Conservation (phyloP, 2,329 filamentous ascomycete species). For the Alternaria longipes region DNA sequence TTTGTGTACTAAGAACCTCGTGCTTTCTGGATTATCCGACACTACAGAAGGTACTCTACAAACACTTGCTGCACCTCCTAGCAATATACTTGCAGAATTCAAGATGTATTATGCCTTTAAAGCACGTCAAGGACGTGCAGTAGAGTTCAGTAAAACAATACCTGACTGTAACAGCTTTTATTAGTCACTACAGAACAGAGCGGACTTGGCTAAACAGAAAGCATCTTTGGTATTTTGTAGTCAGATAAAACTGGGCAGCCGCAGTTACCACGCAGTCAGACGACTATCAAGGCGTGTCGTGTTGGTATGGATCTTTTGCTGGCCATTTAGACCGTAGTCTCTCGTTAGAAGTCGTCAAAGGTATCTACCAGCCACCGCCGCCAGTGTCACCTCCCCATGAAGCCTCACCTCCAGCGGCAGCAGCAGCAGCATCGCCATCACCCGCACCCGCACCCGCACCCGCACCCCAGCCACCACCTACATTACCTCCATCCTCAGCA, state of each 20-base stretch:
- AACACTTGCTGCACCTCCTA: neutral
- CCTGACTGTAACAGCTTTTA: neutral
- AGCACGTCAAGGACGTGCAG: neutral
- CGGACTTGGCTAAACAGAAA: neutral
- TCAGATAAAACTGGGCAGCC: neutral
- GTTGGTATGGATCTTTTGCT: neutral
- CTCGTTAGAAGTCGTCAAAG: neutral
- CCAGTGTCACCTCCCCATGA: slow-evolving; percentile 22
- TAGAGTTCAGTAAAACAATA: neutral
- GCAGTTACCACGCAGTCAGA: neutral
- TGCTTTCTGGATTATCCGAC: neutral
- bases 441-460: slow-evolving; percentile 9
- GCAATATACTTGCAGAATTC: neutral
- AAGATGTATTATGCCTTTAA: neutral
- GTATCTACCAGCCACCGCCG: slow-evolving; percentile 21
- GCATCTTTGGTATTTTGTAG: slow-evolving; percentile 4
- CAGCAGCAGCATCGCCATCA: slow-evolving; percentile 15
- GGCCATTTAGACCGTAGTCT: neutral
- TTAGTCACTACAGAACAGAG: neutral
- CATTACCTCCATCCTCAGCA: slow-evolving; percentile 28
- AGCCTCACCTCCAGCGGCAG: slow-evolving; percentile 24
- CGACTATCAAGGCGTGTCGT: neutral
- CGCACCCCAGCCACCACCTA: slow-evolving; percentile 25
- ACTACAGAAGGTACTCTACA: neutral
- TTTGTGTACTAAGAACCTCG: neutral